A percentile compares a stretch with the other conserved stretches of the same genome.
Conservation (phyloP, 2,329 filamentous ascomycete species). For the Clonostachys rhizophaga region DNA sequence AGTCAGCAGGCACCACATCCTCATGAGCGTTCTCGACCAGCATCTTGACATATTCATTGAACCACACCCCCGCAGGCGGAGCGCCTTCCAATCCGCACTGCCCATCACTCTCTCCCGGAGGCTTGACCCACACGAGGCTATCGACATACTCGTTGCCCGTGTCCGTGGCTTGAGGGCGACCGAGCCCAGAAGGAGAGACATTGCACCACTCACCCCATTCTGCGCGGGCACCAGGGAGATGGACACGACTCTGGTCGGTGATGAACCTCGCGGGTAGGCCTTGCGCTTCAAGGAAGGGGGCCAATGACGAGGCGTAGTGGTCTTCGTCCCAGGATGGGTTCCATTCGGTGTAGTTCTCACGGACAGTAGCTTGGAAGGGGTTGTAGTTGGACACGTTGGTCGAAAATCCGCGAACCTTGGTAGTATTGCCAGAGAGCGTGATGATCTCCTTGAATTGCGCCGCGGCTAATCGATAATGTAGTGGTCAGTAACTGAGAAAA, state of each 20-base stretch:
- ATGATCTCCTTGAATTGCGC: constrained; percentile 28
- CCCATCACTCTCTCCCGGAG: constrained; percentile 32
- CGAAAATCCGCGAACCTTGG: constrained; percentile 27
- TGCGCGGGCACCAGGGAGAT: constrained; percentile 21
- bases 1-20: constrained; percentile 6
- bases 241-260: constrained; percentile 32
- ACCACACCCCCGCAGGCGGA: constrained; percentile 28
- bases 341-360: constrained; percentile 31
- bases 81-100: constrained; percentile 23
- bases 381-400: constrained; percentile 35
- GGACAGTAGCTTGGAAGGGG: constrained; percentile 22
- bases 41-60: constrained; percentile 27
- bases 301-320: constrained; percentile 28
- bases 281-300: constrained; percentile 22
- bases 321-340: constrained; percentile 29
- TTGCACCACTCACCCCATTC: constrained; percentile 37
- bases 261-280: constrained; percentile 33
- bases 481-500: neutral
- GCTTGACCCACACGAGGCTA: constrained; percentile 34
- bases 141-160: constrained; percentile 24
- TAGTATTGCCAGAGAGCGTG: constrained; percentile 15
- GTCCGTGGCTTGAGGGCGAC: constrained; percentile 21
- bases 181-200: constrained; percentile 25
- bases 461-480: constrained; percentile 16
- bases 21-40: constrained; percentile 27